Evolutionary conservation across 2,329 filamentous ascomycete species (phyloP), one percentile per base, ranked within the genome.

Genomic region (Fusarium hainanense): DNA sequence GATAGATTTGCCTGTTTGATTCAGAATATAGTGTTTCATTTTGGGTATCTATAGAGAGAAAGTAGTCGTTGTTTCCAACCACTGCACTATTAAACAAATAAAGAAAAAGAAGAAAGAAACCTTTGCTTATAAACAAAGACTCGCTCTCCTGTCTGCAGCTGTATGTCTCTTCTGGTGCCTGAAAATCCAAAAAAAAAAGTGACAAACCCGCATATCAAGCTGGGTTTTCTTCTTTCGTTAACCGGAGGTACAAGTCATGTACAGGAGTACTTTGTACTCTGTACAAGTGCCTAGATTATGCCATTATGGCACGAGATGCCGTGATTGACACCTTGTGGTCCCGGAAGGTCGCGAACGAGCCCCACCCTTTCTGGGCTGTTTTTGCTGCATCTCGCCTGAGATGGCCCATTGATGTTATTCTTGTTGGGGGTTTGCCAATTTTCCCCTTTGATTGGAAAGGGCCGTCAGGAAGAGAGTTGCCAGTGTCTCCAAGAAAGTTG

Each of bases 41-140:
- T 70, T 68, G 68, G 68, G 68, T 71, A 70, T 70, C 68, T 70
- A 69, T 55, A 14, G 42, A 47, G 43, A 37, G 40, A 25, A 40
- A 34, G 37, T 40, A 46, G 54, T 28, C 42, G 52, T 42, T 67
- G 49, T 9, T 55, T 66, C 54, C 43, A 69, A 48, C 51, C 44
- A 32, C 44, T 47, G 28, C 49, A 42, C 50, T 49, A 68, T 63
- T 63, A 52, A 62, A 44, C 23, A 9, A 47, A 27, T 21, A 37
- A 54, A 49, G n/a, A 51, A 58, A 58, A 37, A 28, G 43, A 32
- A 41, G 23, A 51, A 48, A 55, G 57, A 55, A 47, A 49, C 11
- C 12, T 28, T n/a, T 42, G 48, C 27, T 18, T 34, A 28, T 34
- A 18, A 44, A 27, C 40, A 37, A 50, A 32, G 30, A 18, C 21